A percentile compares a stretch with the other conserved stretches of the same genome.
Evolutionary conservation across 1,284 basidiomycete genomes (phyloP).

Genomic region (Wallemia mellicola): DNA sequence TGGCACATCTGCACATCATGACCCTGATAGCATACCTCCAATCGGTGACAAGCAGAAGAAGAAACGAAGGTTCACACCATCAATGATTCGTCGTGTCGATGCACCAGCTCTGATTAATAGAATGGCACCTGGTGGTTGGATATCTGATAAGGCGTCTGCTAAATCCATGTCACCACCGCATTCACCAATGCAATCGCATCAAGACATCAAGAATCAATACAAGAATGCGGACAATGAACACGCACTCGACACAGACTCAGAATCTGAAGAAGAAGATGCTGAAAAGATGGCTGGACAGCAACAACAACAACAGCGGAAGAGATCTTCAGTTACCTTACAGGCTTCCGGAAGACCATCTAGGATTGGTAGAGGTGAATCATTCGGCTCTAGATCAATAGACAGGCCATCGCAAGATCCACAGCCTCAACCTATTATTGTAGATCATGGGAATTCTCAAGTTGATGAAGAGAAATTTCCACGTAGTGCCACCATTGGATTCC

Average conservation of each 20-base stretch:
- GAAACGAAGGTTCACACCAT: slow-evolving; percentile 23
- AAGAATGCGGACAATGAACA: slow-evolving; percentile 3
- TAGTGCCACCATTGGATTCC: background rate
- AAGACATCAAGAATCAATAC: slow-evolving; percentile 13
- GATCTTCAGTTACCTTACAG: background rate
- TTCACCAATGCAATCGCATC: slow-evolving; percentile 2
- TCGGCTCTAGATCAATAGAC: background rate
- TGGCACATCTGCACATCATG: background rate
- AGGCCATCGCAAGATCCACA: background rate
- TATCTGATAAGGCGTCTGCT: slow-evolving; percentile 9
- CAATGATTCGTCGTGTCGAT: slow-evolving; percentile 58
- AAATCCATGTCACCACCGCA: slow-evolving; percentile 22
- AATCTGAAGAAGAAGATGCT: slow-evolving; percentile 3
- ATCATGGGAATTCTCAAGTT: background rate
- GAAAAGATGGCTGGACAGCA: background rate
- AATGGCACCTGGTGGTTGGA: slow-evolving; percentile 24
- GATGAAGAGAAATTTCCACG: background rate
- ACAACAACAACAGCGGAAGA: background rate
- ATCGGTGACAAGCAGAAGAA: slow-evolving; percentile 5
- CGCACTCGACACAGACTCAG: background rate
- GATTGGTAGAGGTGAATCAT: background rate
- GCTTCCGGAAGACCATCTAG: background rate
- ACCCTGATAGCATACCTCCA: background rate
- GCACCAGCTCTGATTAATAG: slow-evolving; percentile 54
- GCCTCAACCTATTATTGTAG: background rate